These are phyloP conservation scores for Ilyonectria destructans DNA, from an alignment of 2,329 filamentous ascomycete species.

Conservation along the genomic window DNA sequence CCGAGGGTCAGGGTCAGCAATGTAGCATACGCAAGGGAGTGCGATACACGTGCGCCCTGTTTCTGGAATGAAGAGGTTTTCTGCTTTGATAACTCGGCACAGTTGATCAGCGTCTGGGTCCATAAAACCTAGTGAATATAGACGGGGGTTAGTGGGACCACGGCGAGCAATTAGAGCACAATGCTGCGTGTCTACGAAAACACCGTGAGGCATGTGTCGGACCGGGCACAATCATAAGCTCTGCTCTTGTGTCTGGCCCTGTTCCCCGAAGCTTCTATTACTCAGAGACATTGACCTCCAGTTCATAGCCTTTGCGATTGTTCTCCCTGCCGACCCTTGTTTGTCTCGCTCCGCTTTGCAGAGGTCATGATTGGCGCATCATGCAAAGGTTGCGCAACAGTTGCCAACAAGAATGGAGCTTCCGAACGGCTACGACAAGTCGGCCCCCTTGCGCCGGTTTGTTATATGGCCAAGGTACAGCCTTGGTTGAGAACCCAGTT, in stretches of 20 bases:
- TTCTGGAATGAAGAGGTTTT: slow-evolving; percentile 43
- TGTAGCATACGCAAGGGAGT: slow-evolving; percentile 37
- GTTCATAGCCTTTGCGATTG: slow-evolving; percentile 10
- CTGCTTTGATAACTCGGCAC: slow-evolving; percentile 22
- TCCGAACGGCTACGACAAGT: slow-evolving; percentile 14
- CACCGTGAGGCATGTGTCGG: slow-evolving; percentile 21
- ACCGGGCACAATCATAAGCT: slow-evolving; percentile 26
- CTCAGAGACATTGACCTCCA: slow-evolving; percentile 32
- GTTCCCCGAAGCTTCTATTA: slow-evolving; percentile 36
- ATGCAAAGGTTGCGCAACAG: slow-evolving; percentile 33
- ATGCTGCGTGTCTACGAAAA: slow-evolving; percentile 18
- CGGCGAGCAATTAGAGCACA: slow-evolving; percentile 13
- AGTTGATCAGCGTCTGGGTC: slow-evolving; percentile 27
- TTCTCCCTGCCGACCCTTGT: slow-evolving; percentile 23
- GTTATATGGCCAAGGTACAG: slow-evolving; percentile 8
- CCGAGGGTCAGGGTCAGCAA: slow-evolving; percentile 17
- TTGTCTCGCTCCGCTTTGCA: slow-evolving; percentile 22
- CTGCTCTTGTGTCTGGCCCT: slow-evolving; percentile 35
- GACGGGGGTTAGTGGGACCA: slow-evolving; percentile 24
- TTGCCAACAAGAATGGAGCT: slow-evolving; percentile 12
- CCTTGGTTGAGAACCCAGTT: slow-evolving; percentile 1
- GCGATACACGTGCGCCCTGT: slow-evolving; percentile 36
- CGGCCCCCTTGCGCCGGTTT: slow-evolving; percentile 6
- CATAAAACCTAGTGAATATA: slow-evolving; percentile 26
- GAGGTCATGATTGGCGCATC: slow-evolving; percentile 40